Percentiles rank a stretch among this genome's conserved stretches.
These are phyloP conservation scores for Yarrowia divulgata DNA, from an alignment of 805 yeast genomes.

Conservation along the genomic window DNA sequence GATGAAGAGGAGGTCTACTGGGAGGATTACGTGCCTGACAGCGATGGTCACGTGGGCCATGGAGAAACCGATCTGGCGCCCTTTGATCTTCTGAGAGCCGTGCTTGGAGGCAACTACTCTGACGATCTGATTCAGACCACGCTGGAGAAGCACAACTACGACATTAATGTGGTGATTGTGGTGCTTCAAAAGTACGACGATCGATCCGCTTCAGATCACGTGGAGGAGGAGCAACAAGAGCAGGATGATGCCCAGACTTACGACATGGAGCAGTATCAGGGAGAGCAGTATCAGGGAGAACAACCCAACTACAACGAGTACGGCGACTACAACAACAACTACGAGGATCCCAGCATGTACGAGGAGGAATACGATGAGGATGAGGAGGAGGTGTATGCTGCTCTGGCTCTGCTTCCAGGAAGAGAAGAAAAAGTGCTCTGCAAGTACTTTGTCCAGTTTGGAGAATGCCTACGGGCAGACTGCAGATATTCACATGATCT, in stretches of 20 bases:
- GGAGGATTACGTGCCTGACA: slow-evolving; percentile 37
- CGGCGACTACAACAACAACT: neutral
- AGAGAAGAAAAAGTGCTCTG: slow-evolving; percentile 49
- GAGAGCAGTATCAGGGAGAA: neutral
- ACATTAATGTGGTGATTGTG: slow-evolving; percentile 44
- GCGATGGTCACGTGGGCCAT: slow-evolving; percentile 23
- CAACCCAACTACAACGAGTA: neutral
- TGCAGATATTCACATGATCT: slow-evolving; percentile 58
- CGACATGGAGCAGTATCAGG: neutral
- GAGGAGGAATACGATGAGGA: slow-evolving; percentile 32
- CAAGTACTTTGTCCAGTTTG: slow-evolving; percentile 54
- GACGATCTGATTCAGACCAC: slow-evolving; percentile 52
- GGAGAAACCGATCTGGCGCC: slow-evolving; percentile 48
- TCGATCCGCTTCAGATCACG: neutral
- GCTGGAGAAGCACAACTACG: slow-evolving; percentile 52
- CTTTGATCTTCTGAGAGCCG: slow-evolving; percentile 50
- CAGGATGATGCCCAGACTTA: neutral
- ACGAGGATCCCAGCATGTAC: slow-evolving; percentile 9
- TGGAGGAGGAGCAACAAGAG: slow-evolving; percentile 40
- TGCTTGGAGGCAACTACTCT: slow-evolving; percentile 50
- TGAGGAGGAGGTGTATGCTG: slow-evolving; percentile 8
- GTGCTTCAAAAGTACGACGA: slow-evolving; percentile 26
- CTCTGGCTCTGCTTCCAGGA: slow-evolving; percentile 12
- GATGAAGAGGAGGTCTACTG: slow-evolving; percentile 39
- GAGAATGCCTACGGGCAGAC: slow-evolving; percentile 55